phyloP scores from a whole-genome alignment of 371 early-diverging fungal genomes.

The Apophysomyces ossiformis region DNA sequence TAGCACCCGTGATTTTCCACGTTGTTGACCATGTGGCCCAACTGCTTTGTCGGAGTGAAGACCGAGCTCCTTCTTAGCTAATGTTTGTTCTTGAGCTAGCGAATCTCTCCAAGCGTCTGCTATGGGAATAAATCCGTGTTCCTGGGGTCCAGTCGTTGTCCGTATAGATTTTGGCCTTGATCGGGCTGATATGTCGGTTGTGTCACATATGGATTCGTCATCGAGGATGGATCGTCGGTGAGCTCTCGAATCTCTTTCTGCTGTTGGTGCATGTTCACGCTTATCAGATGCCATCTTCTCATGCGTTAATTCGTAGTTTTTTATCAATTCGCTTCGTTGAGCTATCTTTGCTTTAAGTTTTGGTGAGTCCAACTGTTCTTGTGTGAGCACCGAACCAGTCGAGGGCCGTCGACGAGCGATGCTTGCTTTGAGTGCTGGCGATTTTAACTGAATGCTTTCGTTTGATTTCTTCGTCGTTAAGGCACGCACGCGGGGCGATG shows the following conservation, averaged over 20 bases:
- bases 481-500: slow-evolving; percentile 30
- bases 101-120: slow-evolving; percentile 44
- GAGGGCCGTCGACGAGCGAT: slow-evolving; percentile 10
- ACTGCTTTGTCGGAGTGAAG: slow-evolving; percentile 23
- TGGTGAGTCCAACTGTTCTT: slow-evolving; percentile 3
- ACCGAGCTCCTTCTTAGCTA: slow-evolving; percentile 36
- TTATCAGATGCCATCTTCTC: not conserved
- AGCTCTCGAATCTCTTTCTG: not conserved
- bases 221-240: slow-evolving; percentile 5
- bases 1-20: slow-evolving; percentile 11
- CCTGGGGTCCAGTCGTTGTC: not conserved
- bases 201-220: not conserved
- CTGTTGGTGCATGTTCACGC: not conserved
- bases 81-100: slow-evolving; percentile 33
- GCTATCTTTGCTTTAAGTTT: not conserved
- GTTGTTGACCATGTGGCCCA: slow-evolving; percentile 12
- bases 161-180: not conserved
- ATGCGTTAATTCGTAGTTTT: not conserved
- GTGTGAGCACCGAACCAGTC: not conserved
- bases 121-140: slow-evolving; percentile 27
- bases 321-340: not conserved
- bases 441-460: slow-evolving; percentile 13
- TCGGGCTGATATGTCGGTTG: not conserved
- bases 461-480: slow-evolving; percentile 28
- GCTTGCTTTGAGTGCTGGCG: not conserved